Evolutionary conservation across 1,284 basidiomycete genomes (phyloP).

Genomic region (Tilletiaria anomala): DNA sequence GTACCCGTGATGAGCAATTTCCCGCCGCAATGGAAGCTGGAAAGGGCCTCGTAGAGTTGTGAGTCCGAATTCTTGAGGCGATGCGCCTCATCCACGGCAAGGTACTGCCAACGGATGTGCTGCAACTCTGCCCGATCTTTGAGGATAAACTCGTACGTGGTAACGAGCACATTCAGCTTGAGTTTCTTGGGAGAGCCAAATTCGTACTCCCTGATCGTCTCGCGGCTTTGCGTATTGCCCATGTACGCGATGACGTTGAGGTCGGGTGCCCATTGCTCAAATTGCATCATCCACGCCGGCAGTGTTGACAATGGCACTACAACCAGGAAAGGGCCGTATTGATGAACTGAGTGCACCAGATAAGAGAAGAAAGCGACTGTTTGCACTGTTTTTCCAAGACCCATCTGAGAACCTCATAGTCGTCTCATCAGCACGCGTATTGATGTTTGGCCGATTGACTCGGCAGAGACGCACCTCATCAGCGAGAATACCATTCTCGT

Average conservation of each 20-base stretch:
- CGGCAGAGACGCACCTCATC: slow-evolving; percentile 53
- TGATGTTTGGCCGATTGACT: too few relatives aligned
- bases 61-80: slow-evolving; percentile 95
- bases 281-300: slow-evolving; percentile 96
- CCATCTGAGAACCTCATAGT: slow-evolving; percentile 52
- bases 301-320: slow-evolving; percentile 96
- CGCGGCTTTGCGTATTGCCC: slow-evolving; percentile 73
- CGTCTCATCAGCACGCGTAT: too few relatives aligned
- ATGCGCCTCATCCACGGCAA: slow-evolving; percentile 99
- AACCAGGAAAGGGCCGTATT: slow-evolving; percentile 88
- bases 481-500: slow-evolving; percentile 90
- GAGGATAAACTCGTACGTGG: slow-evolving; percentile 98
- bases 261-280: slow-evolving; percentile 87
- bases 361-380: slow-evolving; percentile 93
- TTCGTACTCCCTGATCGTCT: slow-evolving; percentile 67
- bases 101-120: slow-evolving; percentile 93
- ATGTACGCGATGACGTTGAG: slow-evolving; percentile 82
- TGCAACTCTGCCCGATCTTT: slow-evolving; percentile 81
- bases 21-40: slow-evolving; percentile 72
- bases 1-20: slow-evolving; percentile 96
- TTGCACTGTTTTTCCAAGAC: slow-evolving; percentile 91
- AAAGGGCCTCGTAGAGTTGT: slow-evolving; percentile 86
- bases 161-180: slow-evolving; percentile 87
- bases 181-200: slow-evolving; percentile 63
- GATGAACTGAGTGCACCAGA: slow-evolving; percentile 80